Evolutionary conservation across 768 basidiomycete species (phyloP), one percentile per base, ranked within the genome.

Genomic region (Rhizopogon salebrosus): DNA sequence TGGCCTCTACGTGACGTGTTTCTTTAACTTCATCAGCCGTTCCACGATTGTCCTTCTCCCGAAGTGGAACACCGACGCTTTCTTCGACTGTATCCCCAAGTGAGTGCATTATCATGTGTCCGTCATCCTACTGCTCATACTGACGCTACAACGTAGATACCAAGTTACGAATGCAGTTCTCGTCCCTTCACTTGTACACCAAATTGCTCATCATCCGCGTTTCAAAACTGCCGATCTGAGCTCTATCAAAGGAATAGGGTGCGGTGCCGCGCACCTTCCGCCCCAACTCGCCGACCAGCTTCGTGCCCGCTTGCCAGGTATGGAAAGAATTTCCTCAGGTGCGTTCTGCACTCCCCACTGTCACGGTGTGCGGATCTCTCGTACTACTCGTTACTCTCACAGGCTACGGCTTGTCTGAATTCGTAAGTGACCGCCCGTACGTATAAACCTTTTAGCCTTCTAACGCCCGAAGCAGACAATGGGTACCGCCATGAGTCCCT

Each of bases 391-490:
- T 29, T 13, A 5, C 14, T 51, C 42, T 49, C 18, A 22, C 51
- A 82, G 83, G 82, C 0, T 86, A 83, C 56, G 85, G 85, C 14
- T 75, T 83, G 73, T 82, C 81, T 0, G 83, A 84, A 71, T 62
- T 62, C 27, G 82, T 82, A 55, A 55, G 82, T 70, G 1, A 29
- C 37, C 4, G 34, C 24, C 11, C 9, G 3, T 31, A 1, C 7
- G 1, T 31, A 31, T n/a, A n/a, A 26, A 42, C 22, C 23, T 23
- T 43, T 38, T 3, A 26, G 37, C 23, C 27, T 5, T 31, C 27
- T 7, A 31, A 18, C 31, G 8, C 13, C 8, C 3, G 20, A 4
- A 18, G 18, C 31, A 45, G 20, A 11, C 7, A 22, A 1, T n/a
- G 2, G 20, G 4, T 13, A 76, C 76, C 3, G 61, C 79, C 1